These are phyloP conservation scores for Pisolithus tinctorius DNA, from an alignment of 768 basidiomycete genomes.

Conservation along the genomic window DNA sequence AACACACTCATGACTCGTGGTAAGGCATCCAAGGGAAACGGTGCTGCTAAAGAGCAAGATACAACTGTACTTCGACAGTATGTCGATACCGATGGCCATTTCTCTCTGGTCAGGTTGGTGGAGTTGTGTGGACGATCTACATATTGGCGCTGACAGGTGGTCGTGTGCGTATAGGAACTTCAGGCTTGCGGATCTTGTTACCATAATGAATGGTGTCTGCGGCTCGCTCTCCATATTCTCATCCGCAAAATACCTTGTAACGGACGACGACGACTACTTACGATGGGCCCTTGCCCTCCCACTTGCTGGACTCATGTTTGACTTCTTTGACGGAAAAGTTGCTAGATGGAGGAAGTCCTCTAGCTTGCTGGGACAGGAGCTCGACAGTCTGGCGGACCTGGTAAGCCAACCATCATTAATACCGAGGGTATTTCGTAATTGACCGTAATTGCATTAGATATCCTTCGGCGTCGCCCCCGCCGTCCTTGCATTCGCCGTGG, in stretches of 20 bases:
- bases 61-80: constrained; percentile 61
- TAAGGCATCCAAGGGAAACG: constrained; percentile 24
- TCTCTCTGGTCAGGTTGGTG: constrained; percentile 87
- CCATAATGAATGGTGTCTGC: constrained; percentile 98
- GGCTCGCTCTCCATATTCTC: constrained; percentile 94
- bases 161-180: constrained; percentile 64
- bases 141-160: not conserved
- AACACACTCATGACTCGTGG: constrained; percentile 17
- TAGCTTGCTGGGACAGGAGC: constrained; percentile 94
- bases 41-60: constrained; percentile 5
- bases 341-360: constrained; percentile 95
- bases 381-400: constrained; percentile 95
- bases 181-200: constrained; percentile 94
- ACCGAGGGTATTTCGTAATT: constrained; percentile 2
- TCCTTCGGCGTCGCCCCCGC: constrained; percentile 98
- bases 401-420: constrained; percentile 36
- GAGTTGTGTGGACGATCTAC: not conserved
- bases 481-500: constrained; percentile 85
- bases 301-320: constrained; percentile 92
- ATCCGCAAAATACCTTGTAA: constrained; percentile 81
- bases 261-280: constrained; percentile 71
- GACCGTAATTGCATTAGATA: constrained; percentile 45
- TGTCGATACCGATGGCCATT: constrained; percentile 87
- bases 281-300: constrained; percentile 87
- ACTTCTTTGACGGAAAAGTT: constrained; percentile 96